phyloP scores from a whole-genome alignment of 2,329 filamentous ascomycete species.

The Pseudocercospora macadamiae region DNA sequence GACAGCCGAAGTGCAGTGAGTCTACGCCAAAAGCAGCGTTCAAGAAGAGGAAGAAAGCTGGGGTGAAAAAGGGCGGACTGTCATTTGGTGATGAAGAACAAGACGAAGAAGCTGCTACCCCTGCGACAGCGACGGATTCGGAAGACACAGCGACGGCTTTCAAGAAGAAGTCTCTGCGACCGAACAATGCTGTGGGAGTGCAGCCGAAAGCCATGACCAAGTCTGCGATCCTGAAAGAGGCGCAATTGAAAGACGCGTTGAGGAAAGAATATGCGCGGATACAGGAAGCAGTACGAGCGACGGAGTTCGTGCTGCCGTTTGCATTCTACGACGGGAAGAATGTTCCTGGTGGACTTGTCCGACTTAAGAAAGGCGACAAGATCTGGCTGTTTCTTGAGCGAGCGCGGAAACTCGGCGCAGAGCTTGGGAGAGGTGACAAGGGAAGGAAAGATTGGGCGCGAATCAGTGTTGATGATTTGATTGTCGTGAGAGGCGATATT shows the following conservation, averaged over 20 bases:
- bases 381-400: constrained; percentile 93
- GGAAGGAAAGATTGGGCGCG: constrained; percentile 84
- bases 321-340: constrained; percentile 97
- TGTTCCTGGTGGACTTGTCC: constrained; percentile 79
- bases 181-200: constrained; percentile 63
- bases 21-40: constrained; percentile 50
- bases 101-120: constrained; percentile 53
- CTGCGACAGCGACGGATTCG: constrained; percentile 22
- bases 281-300: constrained; percentile 84
- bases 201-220: constrained; percentile 78
- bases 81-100: constrained; percentile 74
- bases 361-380: constrained; percentile 89
- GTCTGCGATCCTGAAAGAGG: constrained; percentile 75
- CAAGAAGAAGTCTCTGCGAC: constrained; percentile 55
- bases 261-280: constrained; percentile 79
- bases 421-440: constrained; percentile 69
- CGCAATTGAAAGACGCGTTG: constrained; percentile 72
- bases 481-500: constrained; percentile 86
- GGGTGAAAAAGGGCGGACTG: constrained; percentile 61
- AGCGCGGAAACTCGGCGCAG: constrained; percentile 85
- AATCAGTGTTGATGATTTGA: constrained; percentile 91
- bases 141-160: constrained; percentile 17
- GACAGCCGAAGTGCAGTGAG: constrained; percentile 61
- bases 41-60: constrained; percentile 61
- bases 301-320: constrained; percentile 89